These are phyloP conservation scores for Cornus kousa DNA, from an alignment of 148 eudicot species.

Conservation along the genomic window DNA sequence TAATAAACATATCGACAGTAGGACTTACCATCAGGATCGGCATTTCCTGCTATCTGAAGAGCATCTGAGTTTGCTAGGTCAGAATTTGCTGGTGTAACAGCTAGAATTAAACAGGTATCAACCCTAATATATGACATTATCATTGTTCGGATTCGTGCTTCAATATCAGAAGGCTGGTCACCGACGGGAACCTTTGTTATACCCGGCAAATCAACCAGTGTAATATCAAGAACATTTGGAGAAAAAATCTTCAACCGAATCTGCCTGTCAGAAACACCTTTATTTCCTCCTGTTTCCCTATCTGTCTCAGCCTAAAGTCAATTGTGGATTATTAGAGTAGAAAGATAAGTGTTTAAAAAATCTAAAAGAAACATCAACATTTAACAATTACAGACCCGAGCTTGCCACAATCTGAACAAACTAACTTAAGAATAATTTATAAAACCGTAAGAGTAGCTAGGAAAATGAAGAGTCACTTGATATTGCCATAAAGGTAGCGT, in stretches of 20 bases:
- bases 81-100: constrained; percentile 90
- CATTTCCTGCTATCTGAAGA: constrained; percentile 87
- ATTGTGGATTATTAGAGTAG: background rate
- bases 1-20: constrained; percentile 3
- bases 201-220: constrained; percentile 90
- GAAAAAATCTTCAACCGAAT: constrained; percentile 83
- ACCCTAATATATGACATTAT: constrained; percentile 75
- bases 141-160: constrained; percentile 86
- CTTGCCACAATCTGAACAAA: background rate
- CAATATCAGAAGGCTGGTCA: constrained; percentile 94
- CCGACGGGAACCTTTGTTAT: constrained; percentile 95
- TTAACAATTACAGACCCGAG: background rate
- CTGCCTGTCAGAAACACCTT: constrained; percentile 81
- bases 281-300: constrained; percentile 85
- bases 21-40: constrained; percentile 84
- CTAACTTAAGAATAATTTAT: background rate
- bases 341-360: background rate
- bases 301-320: constrained; percentile 78
- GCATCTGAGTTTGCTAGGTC: constrained; percentile 96
- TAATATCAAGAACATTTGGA: constrained; percentile 90
- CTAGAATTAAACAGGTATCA: constrained; percentile 71
- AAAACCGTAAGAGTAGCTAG: background rate
- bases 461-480: background rate
- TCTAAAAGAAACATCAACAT: background rate
- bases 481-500: background rate